These are phyloP conservation scores for Kockiozyma suomiensis DNA, from an alignment of 805 yeast species.

Conservation along the genomic window DNA sequence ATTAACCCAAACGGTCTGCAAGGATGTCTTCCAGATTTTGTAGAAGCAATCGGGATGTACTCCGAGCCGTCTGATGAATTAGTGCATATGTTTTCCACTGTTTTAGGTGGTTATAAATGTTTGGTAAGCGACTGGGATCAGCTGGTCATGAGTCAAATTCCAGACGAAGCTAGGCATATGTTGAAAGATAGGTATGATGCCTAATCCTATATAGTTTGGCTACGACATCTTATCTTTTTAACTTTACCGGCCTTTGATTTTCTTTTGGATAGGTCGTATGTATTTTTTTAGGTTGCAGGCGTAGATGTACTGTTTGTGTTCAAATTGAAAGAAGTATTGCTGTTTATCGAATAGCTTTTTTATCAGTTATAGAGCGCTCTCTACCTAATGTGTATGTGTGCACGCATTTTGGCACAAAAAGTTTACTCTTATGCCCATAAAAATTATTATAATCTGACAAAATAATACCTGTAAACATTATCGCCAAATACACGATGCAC, in stretches of 20 bases:
- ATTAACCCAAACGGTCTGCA: slow-evolving; percentile 68
- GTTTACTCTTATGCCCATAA: background rate
- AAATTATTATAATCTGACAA: background rate
- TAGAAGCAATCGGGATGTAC: slow-evolving; percentile 56
- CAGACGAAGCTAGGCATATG: slow-evolving; percentile 31
- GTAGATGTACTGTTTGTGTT: too few relatives aligned
- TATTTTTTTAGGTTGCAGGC: too few relatives aligned
- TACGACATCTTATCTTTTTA: too few relatives aligned
- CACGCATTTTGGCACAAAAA: background rate
- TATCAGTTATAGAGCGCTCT: too few relatives aligned
- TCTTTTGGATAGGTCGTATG: too few relatives aligned
- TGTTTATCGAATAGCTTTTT: too few relatives aligned
- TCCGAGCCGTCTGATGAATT: slow-evolving; percentile 41
- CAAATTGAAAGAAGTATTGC: too few relatives aligned
- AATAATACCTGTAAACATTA: too few relatives aligned
- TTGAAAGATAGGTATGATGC: slow-evolving; percentile 22
- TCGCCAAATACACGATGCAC: too few relatives aligned
- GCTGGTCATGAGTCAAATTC: slow-evolving; percentile 34
- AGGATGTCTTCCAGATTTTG: slow-evolving; percentile 53
- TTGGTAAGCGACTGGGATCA: slow-evolving; percentile 37
- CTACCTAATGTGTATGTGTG: too few relatives aligned
- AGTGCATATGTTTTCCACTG: slow-evolving; percentile 37
- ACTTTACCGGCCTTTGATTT: too few relatives aligned
- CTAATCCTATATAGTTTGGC: too few relatives aligned
- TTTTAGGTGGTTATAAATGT: slow-evolving; percentile 40